Conservation (phyloP, 306 rosid species). For the Vigna nakashimae region DNA sequence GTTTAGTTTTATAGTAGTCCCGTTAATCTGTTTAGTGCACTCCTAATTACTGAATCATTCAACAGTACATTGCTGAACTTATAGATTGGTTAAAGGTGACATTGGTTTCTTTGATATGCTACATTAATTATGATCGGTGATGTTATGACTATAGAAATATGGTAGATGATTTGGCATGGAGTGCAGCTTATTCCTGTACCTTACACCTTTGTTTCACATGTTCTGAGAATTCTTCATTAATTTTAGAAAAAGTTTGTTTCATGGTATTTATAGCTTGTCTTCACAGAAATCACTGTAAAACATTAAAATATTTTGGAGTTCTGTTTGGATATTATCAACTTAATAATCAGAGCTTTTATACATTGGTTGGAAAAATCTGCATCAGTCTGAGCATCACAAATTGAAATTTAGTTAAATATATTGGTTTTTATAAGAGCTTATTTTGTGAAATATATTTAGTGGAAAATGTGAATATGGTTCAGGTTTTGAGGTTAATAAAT, state of each 20-base stretch:
- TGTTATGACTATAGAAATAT: not conserved
- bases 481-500: slow-evolving; percentile 9
- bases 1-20: no score
- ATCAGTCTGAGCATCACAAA: not conserved
- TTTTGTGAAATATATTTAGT: not conserved
- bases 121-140: not conserved
- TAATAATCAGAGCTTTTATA: not conserved
- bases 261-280: not conserved
- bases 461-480: not conserved
- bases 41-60: not conserved
- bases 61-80: slow-evolving; percentile 9
- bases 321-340: not conserved
- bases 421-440: not conserved
- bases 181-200: not conserved
- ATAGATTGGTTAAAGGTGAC: slow-evolving; percentile 5
- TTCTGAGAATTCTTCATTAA: not conserved
- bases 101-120: not conserved
- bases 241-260: not conserved
- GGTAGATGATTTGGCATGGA: not conserved
- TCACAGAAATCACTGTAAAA: not conserved
- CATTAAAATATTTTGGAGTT: not conserved
- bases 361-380: not conserved
- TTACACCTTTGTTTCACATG: not conserved
- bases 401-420: slow-evolving; percentile 4
- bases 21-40: no score